A percentile compares a stretch with the other conserved stretches of the same genome.
These are phyloP conservation scores for Camellia lanceoleosa DNA, from an alignment of 148 eudicot species.

Conservation along the genomic window DNA sequence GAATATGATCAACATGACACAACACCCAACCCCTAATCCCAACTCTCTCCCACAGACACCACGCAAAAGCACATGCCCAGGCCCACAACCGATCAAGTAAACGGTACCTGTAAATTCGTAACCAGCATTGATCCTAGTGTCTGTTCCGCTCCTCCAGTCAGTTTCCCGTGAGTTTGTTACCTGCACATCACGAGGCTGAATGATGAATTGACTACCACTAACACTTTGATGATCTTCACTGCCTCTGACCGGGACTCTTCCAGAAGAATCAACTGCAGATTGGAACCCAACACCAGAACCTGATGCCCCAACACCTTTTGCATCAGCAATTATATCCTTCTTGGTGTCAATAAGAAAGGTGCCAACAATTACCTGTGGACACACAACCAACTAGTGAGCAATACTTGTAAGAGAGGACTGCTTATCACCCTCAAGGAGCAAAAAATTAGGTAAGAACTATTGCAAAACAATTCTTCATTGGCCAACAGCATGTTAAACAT, in stretches of 20 bases:
- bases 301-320: slow-evolving; percentile 39
- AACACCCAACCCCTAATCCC: too few relatives aligned
- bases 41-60: not conserved
- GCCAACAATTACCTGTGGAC: slow-evolving; percentile 67
- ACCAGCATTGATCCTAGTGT: slow-evolving; percentile 13
- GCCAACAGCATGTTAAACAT: not conserved
- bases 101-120: slow-evolving; percentile 29
- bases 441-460: not conserved
- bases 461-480: not conserved
- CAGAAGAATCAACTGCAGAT: slow-evolving; percentile 50
- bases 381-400: slow-evolving; percentile 7
- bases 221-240: slow-evolving; percentile 34
- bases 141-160: slow-evolving; percentile 27
- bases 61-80: not conserved
- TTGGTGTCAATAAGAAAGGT: slow-evolving; percentile 59
- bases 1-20: too few relatives aligned
- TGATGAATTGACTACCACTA: slow-evolving; percentile 43
- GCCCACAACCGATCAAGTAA: not conserved
- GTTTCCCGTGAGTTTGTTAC: slow-evolving; percentile 10
- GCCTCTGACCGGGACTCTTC: slow-evolving; percentile 25
- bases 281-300: slow-evolving; percentile 45
- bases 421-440: not conserved
- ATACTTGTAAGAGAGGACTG: not conserved
- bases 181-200: slow-evolving; percentile 42
- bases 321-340: slow-evolving; percentile 41